A percentile compares a stretch with the other conserved stretches of the same genome.
Evolutionary conservation across 2,329 filamentous ascomycete species (phyloP).

Genomic region (Paradendryphiella salina): DNA sequence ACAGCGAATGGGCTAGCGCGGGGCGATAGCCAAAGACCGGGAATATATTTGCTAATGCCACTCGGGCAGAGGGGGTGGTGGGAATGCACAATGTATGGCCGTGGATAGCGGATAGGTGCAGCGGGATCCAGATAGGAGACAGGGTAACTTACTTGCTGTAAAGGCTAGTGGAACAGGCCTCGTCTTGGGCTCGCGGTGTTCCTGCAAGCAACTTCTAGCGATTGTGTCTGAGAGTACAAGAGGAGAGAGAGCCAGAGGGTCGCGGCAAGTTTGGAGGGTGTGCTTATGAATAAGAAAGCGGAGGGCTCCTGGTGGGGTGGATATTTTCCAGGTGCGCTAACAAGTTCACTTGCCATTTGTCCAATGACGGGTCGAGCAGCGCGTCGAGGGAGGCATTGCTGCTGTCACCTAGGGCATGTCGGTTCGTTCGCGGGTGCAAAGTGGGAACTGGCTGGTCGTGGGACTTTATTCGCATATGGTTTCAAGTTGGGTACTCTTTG

Average conservation of each 20-base stretch:
- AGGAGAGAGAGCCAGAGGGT: conserved; percentile 14
- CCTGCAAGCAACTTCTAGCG: conserved; percentile 37
- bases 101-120: conserved; percentile 18
- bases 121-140: conserved; percentile 18
- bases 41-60: conserved; percentile 28
- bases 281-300: conserved; percentile 44
- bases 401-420: conserved; percentile 24
- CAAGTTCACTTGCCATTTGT: conserved; percentile 35
- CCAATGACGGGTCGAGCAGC: conserved; percentile 39
- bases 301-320: conserved; percentile 40
- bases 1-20: conserved; percentile 41
- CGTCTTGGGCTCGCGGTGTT: conserved; percentile 32
- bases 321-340: conserved; percentile 43
- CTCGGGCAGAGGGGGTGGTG: conserved; percentile 27
- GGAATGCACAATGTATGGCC: conserved; percentile 18
- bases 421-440: conserved; percentile 22
- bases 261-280: conserved; percentile 31
- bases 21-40: conserved; percentile 24
- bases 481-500: conserved; percentile 13
- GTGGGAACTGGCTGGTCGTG: conserved; percentile 25
- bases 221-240: conserved; percentile 18
- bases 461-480: conserved; percentile 23
- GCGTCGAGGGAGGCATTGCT: conserved; percentile 29
- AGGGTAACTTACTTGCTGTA: conserved; percentile 36
- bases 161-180: conserved; percentile 32